Evolutionary conservation across 116 monocot species (phyloP), one percentile per base, ranked within the genome.

Genomic region (Papilionanthe hybrid): DNA sequence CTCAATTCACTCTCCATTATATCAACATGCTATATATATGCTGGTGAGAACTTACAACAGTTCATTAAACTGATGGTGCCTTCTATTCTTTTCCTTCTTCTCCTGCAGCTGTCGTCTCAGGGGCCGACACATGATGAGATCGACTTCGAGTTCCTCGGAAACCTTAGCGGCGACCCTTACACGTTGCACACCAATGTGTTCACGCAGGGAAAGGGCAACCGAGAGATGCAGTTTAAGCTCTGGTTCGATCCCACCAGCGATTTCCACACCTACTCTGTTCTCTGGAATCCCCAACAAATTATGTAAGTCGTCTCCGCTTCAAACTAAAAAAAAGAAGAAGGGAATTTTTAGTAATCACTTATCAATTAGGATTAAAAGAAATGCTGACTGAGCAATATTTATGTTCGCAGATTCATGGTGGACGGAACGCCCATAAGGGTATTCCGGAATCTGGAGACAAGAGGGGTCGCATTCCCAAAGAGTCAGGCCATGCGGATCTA

Each of bases 401-500:
- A 42, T 41, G 25, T 65, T 32, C 20, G 43, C 72, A 73, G 72
- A n/a, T 73, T 73, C 72, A 42, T 73, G 41, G 72, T 73, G 20
- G 72, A 73, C 20, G 72, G 72, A 20, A 73, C 72, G 72, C 43
- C 72, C 20, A 73, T 73, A 42, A 73, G 72, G 43, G 43, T 20
- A 5, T 73, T 73, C 72, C 17, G 43, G 6, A 73, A 73, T n/a
- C 42, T 73, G 43, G 72, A 73, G 43, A 37, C 43, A 20, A 42
- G 17, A n/a, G 72, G 72, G 20, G 72, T 73, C 20, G 42, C 72
- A 3, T 73, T 73, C n/a, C 72, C 72, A 5, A 73, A 73, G 43
- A 73, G 20, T 44, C 72, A 73, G 72, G 42, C 72, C 13, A 91
- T 93, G 91, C 91, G 89, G 86, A 84, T 93, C 80, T 91, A 91